These are phyloP conservation scores for Podaxis sp. DNA, from an alignment of 768 basidiomycete species.

Conservation along the genomic window DNA sequence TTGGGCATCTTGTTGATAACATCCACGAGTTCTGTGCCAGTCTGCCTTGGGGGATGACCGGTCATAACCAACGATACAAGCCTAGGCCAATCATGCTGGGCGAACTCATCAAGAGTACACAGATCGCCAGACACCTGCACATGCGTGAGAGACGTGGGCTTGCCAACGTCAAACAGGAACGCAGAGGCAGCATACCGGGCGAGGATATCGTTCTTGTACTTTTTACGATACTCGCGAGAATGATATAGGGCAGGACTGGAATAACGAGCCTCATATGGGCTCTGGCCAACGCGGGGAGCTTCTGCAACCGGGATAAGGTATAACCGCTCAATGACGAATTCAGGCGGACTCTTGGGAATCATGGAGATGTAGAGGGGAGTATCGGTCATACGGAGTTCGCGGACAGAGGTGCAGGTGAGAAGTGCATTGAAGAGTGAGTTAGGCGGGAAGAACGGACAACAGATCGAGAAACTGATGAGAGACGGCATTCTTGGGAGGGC, in stretches of 20 bases:
- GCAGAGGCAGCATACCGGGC: conserved; percentile 25
- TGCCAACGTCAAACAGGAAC: conserved; percentile 28
- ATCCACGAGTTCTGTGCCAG: conserved; percentile 25
- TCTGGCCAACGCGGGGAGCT: conserved; percentile 37
- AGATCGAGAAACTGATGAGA: conserved; percentile 30
- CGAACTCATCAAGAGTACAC: conserved; percentile 27
- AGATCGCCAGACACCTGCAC: conserved; percentile 35
- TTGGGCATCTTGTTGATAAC: conserved; percentile 31
- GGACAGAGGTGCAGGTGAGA: conserved; percentile 28
- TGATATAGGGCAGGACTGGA: conserved; percentile 29
- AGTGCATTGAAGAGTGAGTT: conserved; percentile 30
- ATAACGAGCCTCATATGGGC: conserved; percentile 32
- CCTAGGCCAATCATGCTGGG: conserved; percentile 28
- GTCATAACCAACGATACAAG: conserved; percentile 35
- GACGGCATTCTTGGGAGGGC: conserved; percentile 32
- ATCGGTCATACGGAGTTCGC: conserved; percentile 32
- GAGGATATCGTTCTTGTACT: conserved; percentile 30
- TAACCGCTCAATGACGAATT: conserved; percentile 29
- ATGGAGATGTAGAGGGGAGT: conserved; percentile 34
- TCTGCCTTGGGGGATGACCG: conserved; percentile 29
- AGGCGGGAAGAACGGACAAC: conserved; percentile 37
- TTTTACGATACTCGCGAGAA: conserved; percentile 33
- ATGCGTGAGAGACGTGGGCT: conserved; percentile 25
- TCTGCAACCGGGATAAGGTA: conserved; percentile 35
- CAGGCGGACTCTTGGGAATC: conserved; percentile 25